Base-by-base conservation (phyloP, 441 rosid genomes). In the Syzygium syzygioides region DNA sequence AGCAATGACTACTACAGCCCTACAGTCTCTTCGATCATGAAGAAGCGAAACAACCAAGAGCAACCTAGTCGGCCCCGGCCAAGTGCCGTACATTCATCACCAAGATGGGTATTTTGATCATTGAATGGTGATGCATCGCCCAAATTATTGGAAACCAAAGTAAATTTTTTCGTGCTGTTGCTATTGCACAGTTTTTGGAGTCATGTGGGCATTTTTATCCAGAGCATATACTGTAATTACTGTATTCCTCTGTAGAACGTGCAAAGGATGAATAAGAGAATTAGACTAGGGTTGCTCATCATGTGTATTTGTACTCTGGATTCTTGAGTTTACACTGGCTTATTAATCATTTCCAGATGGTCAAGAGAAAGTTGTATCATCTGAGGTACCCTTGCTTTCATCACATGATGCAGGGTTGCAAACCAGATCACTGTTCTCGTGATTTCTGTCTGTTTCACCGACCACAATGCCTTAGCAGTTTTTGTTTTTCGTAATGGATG, bases 1-100 rank as follows among this genome's bases (percentile, higher is more conserved):
- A 98, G 99, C 88, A 95, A 95, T 80, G 99, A 97, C 95, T 97
- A 93, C 94, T 97, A 87, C 90, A 95, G 95, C 91, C 99, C 98
- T 28, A 98, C 99, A 2, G 97, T 97, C 60, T 95, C 99, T 59
- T 98, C 99, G 0, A 95, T 95, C 91, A 96, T 96, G 99, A 98
- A 98, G 94, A 96, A 97, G 79, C 92, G 96, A 60, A 94, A 87
- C 89, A 93, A 92, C 91, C 89, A 91, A 26, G 97, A 95, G 91
- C 93, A 93, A 66, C 87, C 92, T 14, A 71, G 86, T 50, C 92
- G 88, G 91, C 93, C 94, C 10, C 90, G 91, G 45, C 94, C 76
- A 89, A 93, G 91, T 53, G 94, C 95, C 10, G 94, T 93, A 91
- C 96, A 93, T 92, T 93, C 96, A 85, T 95, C 98, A 90, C 98